Base-by-base conservation (phyloP, 148 eudicot species). In the Rhododendron vialii region DNA sequence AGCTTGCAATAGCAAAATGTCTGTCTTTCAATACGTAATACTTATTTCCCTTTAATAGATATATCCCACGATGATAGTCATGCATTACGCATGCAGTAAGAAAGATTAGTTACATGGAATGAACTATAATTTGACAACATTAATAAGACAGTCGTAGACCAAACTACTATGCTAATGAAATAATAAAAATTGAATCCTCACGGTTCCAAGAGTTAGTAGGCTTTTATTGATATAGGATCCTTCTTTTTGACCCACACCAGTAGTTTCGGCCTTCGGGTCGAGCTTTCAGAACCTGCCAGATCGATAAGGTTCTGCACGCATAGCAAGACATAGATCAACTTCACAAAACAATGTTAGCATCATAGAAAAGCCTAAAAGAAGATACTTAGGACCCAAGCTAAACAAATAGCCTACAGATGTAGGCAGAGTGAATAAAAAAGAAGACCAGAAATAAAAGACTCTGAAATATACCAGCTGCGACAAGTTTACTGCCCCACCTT, bases 271-370 rank as follows among this genome's bases (percentile, higher is more conserved):
- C 91, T 91, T 97, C 63, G 99, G 95, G 92, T 97, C 63, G 99
- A 97, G 92, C 99, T 97, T 93, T 97, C 99, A 50, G 99, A 97
- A 94, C 99, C 99, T 90, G 99, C 99, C 96, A 97, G 96, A 92
- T 97, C 99, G 87, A 97, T 97, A 88, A 97, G 95, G 93, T 97
- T 95, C 99, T 97, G 96, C 98, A 95, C 84, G 86, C 84, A 88
- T 88, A 93, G 92, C 87, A 83, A 89, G 87, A 90, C 82, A 77
- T 30, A 47, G 30, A 61, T 81, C 47, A 86, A 84, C 28, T 33
- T 55, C 80, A 71, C 55, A 55, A 36, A 36, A 38, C 22, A 50
- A 36, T 80, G 22, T 80, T 55, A 24, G 80, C 33, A 26, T 61
- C 30, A 50, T 11, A 71, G 8, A 80, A 45, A 53, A 63, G n/a